Percentiles rank a stretch among this genome's conserved stretches.
phyloP scores from a whole-genome alignment of 306 rosid species.

The Castanospermum australe region DNA sequence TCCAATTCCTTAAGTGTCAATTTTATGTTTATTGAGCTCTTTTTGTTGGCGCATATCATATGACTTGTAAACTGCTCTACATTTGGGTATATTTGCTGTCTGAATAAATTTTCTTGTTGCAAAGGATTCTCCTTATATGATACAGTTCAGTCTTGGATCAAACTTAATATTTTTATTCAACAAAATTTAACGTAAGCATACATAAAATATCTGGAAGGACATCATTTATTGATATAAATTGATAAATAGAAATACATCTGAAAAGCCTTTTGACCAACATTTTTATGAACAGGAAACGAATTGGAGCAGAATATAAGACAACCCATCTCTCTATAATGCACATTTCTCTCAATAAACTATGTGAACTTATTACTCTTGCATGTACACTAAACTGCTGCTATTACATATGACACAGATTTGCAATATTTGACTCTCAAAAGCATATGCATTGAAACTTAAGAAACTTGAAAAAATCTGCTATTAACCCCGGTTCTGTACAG shows the following conservation, averaged over 20 bases:
- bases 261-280: not conserved
- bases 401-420: not conserved
- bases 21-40: too few species aligned
- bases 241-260: constrained; percentile 21
- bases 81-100: too few species aligned
- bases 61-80: too few species aligned
- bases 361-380: constrained; percentile 28
- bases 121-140: too few species aligned
- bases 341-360: constrained; percentile 14
- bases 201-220: not conserved
- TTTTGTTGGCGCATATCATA: too few species aligned
- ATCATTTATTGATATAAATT: constrained; percentile 24
- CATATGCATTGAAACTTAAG: constrained; percentile 19
- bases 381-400: constrained; percentile 39
- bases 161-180: not conserved
- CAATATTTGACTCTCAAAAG: constrained; percentile 25
- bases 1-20: too few species aligned
- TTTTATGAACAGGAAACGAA: constrained; percentile 25
- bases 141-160: not conserved
- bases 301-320: not conserved
- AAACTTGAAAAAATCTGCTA: constrained; percentile 54
- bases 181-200: not conserved
- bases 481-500: constrained; percentile 81
- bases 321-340: constrained; percentile 28
- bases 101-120: too few species aligned